Evolutionary conservation across 2,329 filamentous ascomycete genomes (phyloP).

Genomic region (Aspergillus thermomutatus): DNA sequence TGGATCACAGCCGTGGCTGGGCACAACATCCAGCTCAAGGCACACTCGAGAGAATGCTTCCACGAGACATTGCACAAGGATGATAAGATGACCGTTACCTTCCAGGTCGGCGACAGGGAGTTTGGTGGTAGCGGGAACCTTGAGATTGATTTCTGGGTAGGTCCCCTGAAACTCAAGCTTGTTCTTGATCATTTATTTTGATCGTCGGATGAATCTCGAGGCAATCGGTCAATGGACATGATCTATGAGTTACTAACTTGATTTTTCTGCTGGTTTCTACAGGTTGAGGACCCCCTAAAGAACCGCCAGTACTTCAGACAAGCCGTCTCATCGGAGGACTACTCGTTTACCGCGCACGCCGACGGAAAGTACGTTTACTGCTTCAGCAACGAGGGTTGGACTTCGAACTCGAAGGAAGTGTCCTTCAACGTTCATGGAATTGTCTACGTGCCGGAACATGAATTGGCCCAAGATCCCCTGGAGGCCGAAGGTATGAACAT

Average conservation of each 20-base stretch:
- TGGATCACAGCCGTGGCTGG: constrained; percentile 62
- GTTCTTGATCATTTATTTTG: constrained; percentile 1
- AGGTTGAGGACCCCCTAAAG: constrained; percentile 76
- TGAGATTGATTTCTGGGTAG: constrained; percentile 97
- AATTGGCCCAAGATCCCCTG: constrained; percentile 79
- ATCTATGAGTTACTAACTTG: constrained; percentile 4
- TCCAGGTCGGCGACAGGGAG: constrained; percentile 95
- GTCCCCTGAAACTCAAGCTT: constrained; percentile 25
- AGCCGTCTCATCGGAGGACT: constrained; percentile 82
- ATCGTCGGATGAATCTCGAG: neutral
- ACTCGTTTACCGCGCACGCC: constrained; percentile 78
- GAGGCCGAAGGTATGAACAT: constrained; percentile 73
- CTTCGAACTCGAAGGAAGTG: constrained; percentile 92
- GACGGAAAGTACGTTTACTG: constrained; percentile 95
- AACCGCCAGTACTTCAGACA: constrained; percentile 77
- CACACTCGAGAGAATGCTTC: constrained; percentile 96
- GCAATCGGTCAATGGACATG: neutral
- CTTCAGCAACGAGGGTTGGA: constrained; percentile 99
- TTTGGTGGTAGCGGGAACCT: constrained; percentile 92
- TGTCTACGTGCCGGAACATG: constrained; percentile 89
- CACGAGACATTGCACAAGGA: constrained; percentile 88
- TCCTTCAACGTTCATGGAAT: constrained; percentile 99
- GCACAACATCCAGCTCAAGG: constrained; percentile 93
- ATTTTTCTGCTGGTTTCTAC: constrained; percentile 5
- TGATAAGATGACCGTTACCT: constrained; percentile 97